Conservation (phyloP, 2,329 filamentous ascomycete species). For the Pyrenochaeta sp. region DNA sequence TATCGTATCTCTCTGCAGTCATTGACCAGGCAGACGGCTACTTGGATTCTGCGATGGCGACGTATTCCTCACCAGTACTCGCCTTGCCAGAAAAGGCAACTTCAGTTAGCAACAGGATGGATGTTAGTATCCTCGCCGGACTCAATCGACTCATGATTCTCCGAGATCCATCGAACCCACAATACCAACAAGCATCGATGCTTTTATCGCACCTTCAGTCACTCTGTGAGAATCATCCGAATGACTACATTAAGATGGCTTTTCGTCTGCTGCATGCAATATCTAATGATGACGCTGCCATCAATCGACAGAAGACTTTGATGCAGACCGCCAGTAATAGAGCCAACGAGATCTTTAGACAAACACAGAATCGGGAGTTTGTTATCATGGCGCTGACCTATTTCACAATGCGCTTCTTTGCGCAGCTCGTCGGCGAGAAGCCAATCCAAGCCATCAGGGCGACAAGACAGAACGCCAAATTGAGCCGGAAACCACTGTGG, state of each 20-base stretch:
- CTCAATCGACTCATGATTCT: constrained; percentile 59
- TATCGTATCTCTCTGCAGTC: constrained; percentile 76
- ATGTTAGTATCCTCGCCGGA: constrained; percentile 56
- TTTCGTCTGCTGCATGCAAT: constrained; percentile 76
- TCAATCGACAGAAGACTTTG: constrained; percentile 79
- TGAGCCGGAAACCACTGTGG: constrained; percentile 33
- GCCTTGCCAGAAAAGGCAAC: constrained; percentile 51
- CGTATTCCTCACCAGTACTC: constrained; percentile 71
- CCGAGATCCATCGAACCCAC: constrained; percentile 48
- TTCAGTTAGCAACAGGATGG: constrained; percentile 39
- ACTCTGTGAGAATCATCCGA: constrained; percentile 72
- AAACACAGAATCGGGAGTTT: constrained; percentile 77
- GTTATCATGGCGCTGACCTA: constrained; percentile 84
- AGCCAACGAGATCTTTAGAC: constrained; percentile 73
- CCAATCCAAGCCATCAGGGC: constrained; percentile 57
- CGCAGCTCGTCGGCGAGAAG: constrained; percentile 74
- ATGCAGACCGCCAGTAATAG: constrained; percentile 63
- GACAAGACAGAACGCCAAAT: constrained; percentile 34
- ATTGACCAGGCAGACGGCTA: constrained; percentile 80
- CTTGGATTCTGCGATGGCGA: constrained; percentile 69
- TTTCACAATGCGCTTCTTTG: constrained; percentile 84
- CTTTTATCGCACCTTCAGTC: constrained; percentile 72
- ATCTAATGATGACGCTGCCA: constrained; percentile 68
- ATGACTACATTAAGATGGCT: constrained; percentile 77
- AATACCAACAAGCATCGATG: constrained; percentile 62